Percentiles rank a stretch among this genome's conserved stretches.
These are phyloP conservation scores for Calonectria pauciramosa DNA, from an alignment of 2,329 filamentous ascomycete species.

Conservation along the genomic window DNA sequence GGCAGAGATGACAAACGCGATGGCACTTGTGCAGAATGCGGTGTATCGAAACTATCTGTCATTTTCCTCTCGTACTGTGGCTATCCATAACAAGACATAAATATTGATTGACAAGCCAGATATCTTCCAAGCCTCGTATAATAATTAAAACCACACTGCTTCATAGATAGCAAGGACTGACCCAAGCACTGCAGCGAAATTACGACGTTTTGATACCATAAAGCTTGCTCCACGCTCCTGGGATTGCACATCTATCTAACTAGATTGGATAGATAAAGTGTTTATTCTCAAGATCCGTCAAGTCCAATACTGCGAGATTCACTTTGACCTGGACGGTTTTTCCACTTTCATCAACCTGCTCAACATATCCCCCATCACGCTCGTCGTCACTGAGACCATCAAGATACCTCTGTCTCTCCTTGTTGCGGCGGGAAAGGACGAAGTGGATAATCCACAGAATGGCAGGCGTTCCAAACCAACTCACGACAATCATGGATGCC, in stretches of 20 bases:
- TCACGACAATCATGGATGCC: slow-evolving; percentile 43
- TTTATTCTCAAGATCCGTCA: slow-evolving; percentile 56
- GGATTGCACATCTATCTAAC: not conserved
- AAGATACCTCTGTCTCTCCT: not conserved
- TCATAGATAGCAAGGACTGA: no score
- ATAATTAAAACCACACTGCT: no score
- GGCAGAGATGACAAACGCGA: no score
- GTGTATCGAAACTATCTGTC: no score
- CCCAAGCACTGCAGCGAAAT: no score
- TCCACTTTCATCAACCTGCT: slow-evolving; percentile 47
- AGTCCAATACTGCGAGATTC: slow-evolving; percentile 52
- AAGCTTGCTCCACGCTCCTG: no score
- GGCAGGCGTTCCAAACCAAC: slow-evolving; percentile 52
- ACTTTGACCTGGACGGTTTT: slow-evolving; percentile 47
- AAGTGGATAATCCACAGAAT: slow-evolving; percentile 50
- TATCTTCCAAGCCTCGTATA: no score
- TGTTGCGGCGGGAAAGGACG: slow-evolving; percentile 41
- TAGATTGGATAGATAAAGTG: slow-evolving; percentile 52
- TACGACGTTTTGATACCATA: no score
- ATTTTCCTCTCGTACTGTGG: no score
- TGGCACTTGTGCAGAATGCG: no score
- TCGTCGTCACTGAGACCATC: not conserved
- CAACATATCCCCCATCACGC: slow-evolving; percentile 36
- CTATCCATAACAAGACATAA: no score
- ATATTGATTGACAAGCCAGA: no score